Percentiles rank a stretch among this genome's conserved stretches.
Evolutionary conservation across 2,329 filamentous ascomycete species (phyloP).

Genomic region (Colletotrichum siamense): DNA sequence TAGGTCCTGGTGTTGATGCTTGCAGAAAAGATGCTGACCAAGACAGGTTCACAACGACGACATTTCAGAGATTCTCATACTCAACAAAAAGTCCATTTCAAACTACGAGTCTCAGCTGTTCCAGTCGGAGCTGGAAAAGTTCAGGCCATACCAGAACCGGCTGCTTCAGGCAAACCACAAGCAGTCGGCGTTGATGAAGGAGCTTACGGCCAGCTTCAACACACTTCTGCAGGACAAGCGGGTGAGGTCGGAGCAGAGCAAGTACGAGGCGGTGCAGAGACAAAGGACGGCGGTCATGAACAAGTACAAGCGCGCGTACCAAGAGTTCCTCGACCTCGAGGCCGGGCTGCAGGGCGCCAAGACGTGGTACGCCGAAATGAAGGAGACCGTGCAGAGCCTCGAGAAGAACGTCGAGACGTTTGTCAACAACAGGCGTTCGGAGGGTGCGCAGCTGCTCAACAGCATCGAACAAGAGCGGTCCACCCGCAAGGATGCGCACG

Average conservation of each 20-base stretch:
- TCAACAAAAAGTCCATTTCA: constrained; percentile 96
- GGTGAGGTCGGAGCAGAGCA: constrained; percentile 91
- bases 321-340: constrained; percentile 89
- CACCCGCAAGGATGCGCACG: constrained; percentile 63
- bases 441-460: constrained; percentile 87
- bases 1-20: constrained; percentile 43
- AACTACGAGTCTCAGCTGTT: constrained; percentile 94
- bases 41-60: constrained; percentile 91
- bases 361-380: constrained; percentile 95
- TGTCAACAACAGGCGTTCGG: constrained; percentile 90
- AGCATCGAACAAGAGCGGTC: constrained; percentile 85
- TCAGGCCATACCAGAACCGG: constrained; percentile 88
- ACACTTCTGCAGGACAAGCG: constrained; percentile 91
- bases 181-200: constrained; percentile 92
- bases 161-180: constrained; percentile 95
- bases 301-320: constrained; percentile 89
- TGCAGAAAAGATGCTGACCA: background rate
- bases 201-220: constrained; percentile 87
- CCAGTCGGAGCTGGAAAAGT: constrained; percentile 96
- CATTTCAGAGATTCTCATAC: constrained; percentile 94
- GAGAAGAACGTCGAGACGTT: constrained; percentile 97
- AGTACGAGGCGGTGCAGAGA: constrained; percentile 87
- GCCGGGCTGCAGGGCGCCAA: constrained; percentile 88
- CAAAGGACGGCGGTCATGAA: constrained; percentile 82
- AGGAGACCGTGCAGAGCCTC: constrained; percentile 88